phyloP scores from a whole-genome alignment of 441 rosid species.

The Syzygium malaccense region DNA sequence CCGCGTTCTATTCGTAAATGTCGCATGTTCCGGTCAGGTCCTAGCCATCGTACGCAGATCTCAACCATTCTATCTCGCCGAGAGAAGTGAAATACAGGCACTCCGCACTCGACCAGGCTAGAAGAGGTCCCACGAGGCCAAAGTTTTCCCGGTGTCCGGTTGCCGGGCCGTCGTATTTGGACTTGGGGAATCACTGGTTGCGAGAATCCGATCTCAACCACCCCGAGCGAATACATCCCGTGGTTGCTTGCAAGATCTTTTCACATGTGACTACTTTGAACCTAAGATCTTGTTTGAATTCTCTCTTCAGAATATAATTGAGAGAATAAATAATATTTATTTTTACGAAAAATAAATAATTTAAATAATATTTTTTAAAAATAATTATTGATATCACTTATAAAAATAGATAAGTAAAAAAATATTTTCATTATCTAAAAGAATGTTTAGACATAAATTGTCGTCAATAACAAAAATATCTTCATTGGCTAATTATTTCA shows the following conservation, averaged over 20 bases:
- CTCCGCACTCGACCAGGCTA: neutral
- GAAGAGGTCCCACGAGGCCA: neutral
- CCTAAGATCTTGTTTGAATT: neutral
- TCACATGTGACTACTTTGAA: neutral
- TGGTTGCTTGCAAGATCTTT: neutral
- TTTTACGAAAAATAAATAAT: too few species aligned
- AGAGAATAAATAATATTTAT: too few species aligned
- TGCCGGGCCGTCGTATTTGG: neutral
- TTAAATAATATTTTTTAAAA: neutral
- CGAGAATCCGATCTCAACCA: neutral
- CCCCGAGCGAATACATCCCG: neutral
- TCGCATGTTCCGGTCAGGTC: neutral
- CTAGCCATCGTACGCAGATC: neutral
- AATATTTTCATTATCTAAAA: neutral
- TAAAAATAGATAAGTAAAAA: neutral
- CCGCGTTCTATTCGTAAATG: neutral
- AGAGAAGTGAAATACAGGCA: neutral
- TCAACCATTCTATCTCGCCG: neutral
- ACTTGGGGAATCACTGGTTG: fast-evolving
- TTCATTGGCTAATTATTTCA: neutral
- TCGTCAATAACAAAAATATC: neutral
- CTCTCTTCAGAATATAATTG: neutral
- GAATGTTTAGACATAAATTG: neutral
- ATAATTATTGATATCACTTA: neutral
- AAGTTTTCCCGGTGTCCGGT: fast-evolving